A percentile compares a stretch with the other conserved stretches of the same genome.
These are phyloP conservation scores for Cercospora beticola DNA, from an alignment of 2,329 filamentous ascomycete species.

Conservation along the genomic window DNA sequence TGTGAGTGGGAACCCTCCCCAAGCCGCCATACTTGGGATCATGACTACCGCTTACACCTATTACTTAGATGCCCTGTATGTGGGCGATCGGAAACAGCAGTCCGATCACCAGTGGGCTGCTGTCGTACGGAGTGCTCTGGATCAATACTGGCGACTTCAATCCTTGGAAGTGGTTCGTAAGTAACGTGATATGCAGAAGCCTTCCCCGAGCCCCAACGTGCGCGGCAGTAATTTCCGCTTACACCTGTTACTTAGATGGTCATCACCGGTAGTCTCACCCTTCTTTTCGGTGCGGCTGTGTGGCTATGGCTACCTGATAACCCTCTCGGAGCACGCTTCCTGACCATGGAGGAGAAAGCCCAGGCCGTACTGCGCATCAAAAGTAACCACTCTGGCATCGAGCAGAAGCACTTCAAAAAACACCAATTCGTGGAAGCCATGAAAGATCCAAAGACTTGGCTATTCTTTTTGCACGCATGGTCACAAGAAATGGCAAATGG, in stretches of 20 bases:
- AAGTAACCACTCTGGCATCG: conserved; percentile 42
- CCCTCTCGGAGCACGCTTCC: conserved; percentile 36
- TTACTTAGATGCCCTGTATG: too few relatives aligned
- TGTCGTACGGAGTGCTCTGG: conserved; percentile 24
- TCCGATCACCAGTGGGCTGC: conserved; percentile 21
- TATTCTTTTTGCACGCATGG: conserved; percentile 41
- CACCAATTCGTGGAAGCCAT: conserved; percentile 39
- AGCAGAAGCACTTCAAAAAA: conserved; percentile 40
- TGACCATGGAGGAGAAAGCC: conserved; percentile 38
- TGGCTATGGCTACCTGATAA: conserved; percentile 40
- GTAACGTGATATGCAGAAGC: too few relatives aligned
- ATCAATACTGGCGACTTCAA: conserved; percentile 21
- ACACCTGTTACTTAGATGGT: conserved; percentile 1
- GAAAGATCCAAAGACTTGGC: conserved; percentile 39
- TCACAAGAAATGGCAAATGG: conserved; percentile 44
- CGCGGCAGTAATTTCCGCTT: too few relatives aligned
- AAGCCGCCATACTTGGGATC: too few relatives aligned
- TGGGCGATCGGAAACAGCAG: conserved; percentile 25
- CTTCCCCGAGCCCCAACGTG: too few relatives aligned
- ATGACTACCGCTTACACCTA: too few relatives aligned
- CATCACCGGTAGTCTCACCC: conserved; percentile 20
- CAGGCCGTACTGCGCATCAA: conserved; percentile 40
- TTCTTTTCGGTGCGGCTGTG: conserved; percentile 27
- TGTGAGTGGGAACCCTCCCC: not conserved
- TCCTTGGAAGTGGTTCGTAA: conserved; percentile 25